Percentiles rank a stretch among this genome's conserved stretches.
phyloP scores from a whole-genome alignment of 2,329 filamentous ascomycete species.

The Aspergillus proliferans region DNA sequence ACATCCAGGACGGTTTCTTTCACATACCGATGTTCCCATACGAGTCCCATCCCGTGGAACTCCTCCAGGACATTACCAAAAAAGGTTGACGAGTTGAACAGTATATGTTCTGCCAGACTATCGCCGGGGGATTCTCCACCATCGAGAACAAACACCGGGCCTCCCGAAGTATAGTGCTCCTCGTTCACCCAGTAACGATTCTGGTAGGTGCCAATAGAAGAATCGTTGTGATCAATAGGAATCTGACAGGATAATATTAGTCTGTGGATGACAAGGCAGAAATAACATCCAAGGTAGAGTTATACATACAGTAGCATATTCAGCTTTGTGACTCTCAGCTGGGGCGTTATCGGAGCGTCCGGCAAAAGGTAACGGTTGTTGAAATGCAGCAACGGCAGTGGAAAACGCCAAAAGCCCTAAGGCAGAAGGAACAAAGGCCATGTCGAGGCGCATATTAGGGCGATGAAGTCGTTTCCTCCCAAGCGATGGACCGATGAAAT shows the following conservation, averaged over 20 bases:
- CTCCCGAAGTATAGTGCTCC: conserved; percentile 50
- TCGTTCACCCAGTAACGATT: conserved; percentile 52
- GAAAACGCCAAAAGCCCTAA: too few species aligned
- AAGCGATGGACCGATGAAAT: too few species aligned
- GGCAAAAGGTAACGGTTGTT: too few species aligned
- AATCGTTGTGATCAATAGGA: conserved; percentile 26
- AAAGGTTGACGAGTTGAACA: conserved; percentile 24
- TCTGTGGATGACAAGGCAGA: conserved; percentile 1
- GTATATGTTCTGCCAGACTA: conserved; percentile 33
- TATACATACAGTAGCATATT: conserved; percentile 13
- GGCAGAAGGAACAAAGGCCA: too few species aligned
- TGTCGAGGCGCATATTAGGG: too few species aligned
- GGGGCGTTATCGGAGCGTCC: neutral
- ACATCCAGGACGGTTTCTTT: conserved; percentile 1
- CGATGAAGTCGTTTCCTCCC: too few species aligned
- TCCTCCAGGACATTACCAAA: conserved; percentile 28
- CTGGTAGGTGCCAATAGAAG: conserved; percentile 44
- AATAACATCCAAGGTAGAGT: neutral
- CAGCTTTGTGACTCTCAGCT: conserved; percentile 2
- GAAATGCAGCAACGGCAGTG: too few species aligned
- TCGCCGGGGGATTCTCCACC: conserved; percentile 41
- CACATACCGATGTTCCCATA: conserved; percentile 39
- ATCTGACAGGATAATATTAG: conserved; percentile 14
- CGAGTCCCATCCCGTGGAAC: conserved; percentile 33
- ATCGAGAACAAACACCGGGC: conserved; percentile 47